Base-by-base conservation (phyloP, 768 basidiomycete genomes). In the Russula virescens region DNA sequence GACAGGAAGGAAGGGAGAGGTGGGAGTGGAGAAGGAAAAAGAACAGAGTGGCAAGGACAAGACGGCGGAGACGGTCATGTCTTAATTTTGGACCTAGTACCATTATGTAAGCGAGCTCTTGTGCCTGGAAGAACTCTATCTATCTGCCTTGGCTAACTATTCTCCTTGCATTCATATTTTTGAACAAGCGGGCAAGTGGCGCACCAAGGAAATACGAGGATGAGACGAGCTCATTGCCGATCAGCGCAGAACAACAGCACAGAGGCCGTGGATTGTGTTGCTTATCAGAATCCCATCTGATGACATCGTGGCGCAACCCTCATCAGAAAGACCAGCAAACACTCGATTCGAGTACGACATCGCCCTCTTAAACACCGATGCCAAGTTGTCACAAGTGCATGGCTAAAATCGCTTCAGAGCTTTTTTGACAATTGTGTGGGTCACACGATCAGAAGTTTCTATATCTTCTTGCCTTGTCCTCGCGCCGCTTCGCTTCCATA, bases 41-140 rank as follows among this genome's bases (percentile, higher is more conserved):
- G 11, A 47, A 49, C 47, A 13, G 48, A 34, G 40, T 5, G 53
- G 40, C 25, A 23, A 45, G n/a, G 50, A 58, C 48, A 52, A 63
- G 56, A 46, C 38, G 40, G 34, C n/a, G 34, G 49, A 46, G 48
- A 51, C 49, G 61, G 54, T 31, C 6, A 45, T 51, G 61, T 62
- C 61, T 62, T 21, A 42, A 56, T 62, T 62, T 62, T 62, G 55
- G 57, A 51, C 55, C n/a, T 31, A 28, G 49, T n/a, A 18, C 1
- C 1, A 31, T 62, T 62, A 62, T 34, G 26, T 62, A 62, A 62
- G 43, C 38, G 7, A 2, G 8, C 38, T 38, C 38, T 38, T 38
- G 38, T 38, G 49, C 6, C 49, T 31, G 5, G 31, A 31, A 31
- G 31, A 31, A 31, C 31, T 31, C 31, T 31, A 31, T 31, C 31